A percentile compares a stretch with the other conserved stretches of the same genome.
Conservation (phyloP, 805 yeast genomes). For the Candida nemodendra region DNA sequence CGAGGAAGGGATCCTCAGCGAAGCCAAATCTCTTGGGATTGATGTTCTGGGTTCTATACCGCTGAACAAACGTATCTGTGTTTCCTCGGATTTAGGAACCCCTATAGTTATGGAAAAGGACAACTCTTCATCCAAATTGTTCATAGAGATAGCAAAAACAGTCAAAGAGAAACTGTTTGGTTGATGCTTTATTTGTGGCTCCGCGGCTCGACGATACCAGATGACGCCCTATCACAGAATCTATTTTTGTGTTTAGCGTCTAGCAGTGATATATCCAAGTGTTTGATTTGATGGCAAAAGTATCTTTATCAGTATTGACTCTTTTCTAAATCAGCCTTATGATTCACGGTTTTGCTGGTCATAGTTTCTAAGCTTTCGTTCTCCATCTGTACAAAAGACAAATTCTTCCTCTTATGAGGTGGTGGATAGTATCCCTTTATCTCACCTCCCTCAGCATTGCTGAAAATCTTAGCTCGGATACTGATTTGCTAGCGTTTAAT, state of each 20-base stretch:
- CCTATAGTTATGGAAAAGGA: slow-evolving; percentile 53
- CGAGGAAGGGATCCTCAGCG: slow-evolving; percentile 52
- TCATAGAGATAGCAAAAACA: slow-evolving; percentile 4
- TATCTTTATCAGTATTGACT: too few relatives aligned
- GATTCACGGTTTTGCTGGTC: not conserved
- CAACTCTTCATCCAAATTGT: slow-evolving; percentile 1
- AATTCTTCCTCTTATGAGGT: slow-evolving; percentile 11
- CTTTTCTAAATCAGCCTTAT: not conserved
- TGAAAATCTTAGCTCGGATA: slow-evolving; percentile 2
- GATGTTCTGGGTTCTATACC: slow-evolving; percentile 68
- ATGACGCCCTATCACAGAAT: too few relatives aligned
- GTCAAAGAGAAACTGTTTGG: slow-evolving; percentile 6
- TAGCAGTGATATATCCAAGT: too few relatives aligned
- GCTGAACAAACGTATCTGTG: slow-evolving; percentile 56
- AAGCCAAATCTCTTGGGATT: slow-evolving; percentile 46
- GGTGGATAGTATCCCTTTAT: slow-evolving; percentile 10
- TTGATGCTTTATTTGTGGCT: too few relatives aligned
- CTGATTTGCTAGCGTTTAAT: slow-evolving; percentile 7
- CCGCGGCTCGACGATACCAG: slow-evolving; percentile 6
- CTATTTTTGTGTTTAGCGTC: too few relatives aligned
- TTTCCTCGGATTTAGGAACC: slow-evolving; percentile 59
- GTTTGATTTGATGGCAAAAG: too few relatives aligned
- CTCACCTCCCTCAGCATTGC: slow-evolving; percentile 11
- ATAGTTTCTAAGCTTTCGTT: not conserved
- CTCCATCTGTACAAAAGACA: not conserved